Evolutionary conservation across 495 filamentous ascomycete genomes (phyloP).

Genomic region (Penicillium longicatenatum): DNA sequence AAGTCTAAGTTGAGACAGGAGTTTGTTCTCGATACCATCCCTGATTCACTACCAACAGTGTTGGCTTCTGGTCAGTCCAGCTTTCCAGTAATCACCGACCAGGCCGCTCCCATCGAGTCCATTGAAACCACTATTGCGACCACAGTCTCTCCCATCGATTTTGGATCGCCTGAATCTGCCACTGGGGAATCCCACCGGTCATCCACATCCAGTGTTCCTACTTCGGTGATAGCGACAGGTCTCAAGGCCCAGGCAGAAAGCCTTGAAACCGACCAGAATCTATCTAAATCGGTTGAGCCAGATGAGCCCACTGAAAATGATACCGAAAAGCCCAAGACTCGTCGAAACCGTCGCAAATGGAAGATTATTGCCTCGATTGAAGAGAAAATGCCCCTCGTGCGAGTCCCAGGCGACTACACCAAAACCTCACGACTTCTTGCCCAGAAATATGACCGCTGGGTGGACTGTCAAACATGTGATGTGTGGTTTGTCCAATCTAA

Average conservation of each 20-base stretch:
- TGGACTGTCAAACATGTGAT: slow-evolving; percentile 81
- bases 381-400: slow-evolving; percentile 41
- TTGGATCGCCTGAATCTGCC: slow-evolving; percentile 34
- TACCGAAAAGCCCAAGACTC: slow-evolving; percentile 21
- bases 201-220: slow-evolving; percentile 40
- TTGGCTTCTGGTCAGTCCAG: slow-evolving; percentile 3
- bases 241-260: slow-evolving; percentile 33
- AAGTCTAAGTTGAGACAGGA: slow-evolving; percentile 25
- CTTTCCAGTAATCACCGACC: neutral
- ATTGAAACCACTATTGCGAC: slow-evolving; percentile 9
- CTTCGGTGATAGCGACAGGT: slow-evolving; percentile 36
- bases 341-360: slow-evolving; percentile 27
- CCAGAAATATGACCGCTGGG: slow-evolving; percentile 76
- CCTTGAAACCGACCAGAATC: slow-evolving; percentile 7
- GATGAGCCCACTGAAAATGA: slow-evolving; percentile 26
- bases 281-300: slow-evolving; percentile 23
- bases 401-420: slow-evolving; percentile 76
- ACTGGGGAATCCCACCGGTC: slow-evolving; percentile 42
- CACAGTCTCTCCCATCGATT: slow-evolving; percentile 19
- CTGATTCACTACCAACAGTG: slow-evolving; percentile 11
- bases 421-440: slow-evolving; percentile 71
- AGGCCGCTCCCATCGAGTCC: slow-evolving; percentile 1
- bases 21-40: slow-evolving; percentile 10
- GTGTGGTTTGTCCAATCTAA: slow-evolving; percentile 82
- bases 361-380: slow-evolving; percentile 47